Evolutionary conservation across 257 asterid species (phyloP).

Genomic region (Gentiana straminea): DNA sequence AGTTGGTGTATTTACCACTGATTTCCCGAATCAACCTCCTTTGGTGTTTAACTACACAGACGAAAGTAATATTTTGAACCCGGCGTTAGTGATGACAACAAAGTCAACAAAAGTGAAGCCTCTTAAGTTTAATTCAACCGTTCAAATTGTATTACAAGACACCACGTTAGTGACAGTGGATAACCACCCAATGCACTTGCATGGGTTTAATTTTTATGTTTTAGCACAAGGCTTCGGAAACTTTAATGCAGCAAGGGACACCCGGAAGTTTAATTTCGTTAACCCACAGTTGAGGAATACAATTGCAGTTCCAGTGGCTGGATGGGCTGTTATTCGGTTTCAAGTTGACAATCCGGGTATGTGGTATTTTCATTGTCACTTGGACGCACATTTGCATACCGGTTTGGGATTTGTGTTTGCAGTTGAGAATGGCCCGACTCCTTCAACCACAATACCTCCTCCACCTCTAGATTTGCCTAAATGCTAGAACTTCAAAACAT

Average conservation of each 20-base stretch:
- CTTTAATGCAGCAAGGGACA: not conserved
- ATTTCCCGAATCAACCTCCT: slow-evolving; percentile 1
- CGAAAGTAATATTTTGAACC: not conserved
- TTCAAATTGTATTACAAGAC: slow-evolving; percentile 5
- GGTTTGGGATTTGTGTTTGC: not conserved
- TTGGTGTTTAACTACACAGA: not conserved
- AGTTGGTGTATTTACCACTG: not conserved
- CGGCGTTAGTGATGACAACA: not conserved
- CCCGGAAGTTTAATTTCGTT: not conserved
- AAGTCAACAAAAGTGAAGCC: slow-evolving; percentile 2
- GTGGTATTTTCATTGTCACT: not conserved
- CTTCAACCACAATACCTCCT: not conserved
- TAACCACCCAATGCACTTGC: slow-evolving; percentile 1
- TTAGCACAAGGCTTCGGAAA: slow-evolving; percentile 3
- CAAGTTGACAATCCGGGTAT: slow-evolving; percentile 2
- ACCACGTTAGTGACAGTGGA: not conserved
- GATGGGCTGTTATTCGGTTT: slow-evolving; percentile 2
- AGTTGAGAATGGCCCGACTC: not conserved
- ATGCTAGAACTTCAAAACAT: not conserved
- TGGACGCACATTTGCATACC: not conserved
- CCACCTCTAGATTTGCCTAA: not conserved
- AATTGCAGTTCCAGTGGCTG: not conserved
- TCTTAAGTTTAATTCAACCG: not conserved
- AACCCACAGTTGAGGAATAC: not conserved
- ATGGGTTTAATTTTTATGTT: slow-evolving; percentile 1